Evolutionary conservation across 1,139 yeast species (phyloP).

Genomic region (Zygoascus hellenicus): DNA sequence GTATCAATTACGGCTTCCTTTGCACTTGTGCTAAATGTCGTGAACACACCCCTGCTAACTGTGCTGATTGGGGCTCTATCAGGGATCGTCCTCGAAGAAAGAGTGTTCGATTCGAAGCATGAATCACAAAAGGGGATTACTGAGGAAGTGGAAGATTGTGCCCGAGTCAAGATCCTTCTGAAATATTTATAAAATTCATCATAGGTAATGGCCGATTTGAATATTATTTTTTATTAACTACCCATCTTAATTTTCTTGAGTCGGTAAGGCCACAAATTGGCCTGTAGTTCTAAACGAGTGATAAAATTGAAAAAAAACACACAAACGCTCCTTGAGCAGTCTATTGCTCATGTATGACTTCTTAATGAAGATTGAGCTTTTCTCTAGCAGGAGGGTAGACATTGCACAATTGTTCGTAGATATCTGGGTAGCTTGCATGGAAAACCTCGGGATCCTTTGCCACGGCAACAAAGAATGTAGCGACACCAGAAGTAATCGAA

Average conservation of each 20-base stretch:
- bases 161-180: background rate
- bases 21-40: slow-evolving; percentile 66
- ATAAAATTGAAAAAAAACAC: too few species aligned
- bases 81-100: slow-evolving; percentile 49
- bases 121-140: slow-evolving; percentile 3
- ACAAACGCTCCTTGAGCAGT: too few species aligned
- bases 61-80: slow-evolving; percentile 9
- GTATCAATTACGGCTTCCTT: slow-evolving; percentile 81
- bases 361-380: slow-evolving; percentile 21
- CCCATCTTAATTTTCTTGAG: too few species aligned
- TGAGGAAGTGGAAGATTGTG: background rate
- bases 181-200: background rate
- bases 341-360: too few species aligned
- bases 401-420: slow-evolving; percentile 64
- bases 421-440: slow-evolving; percentile 67
- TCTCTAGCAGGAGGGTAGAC: slow-evolving; percentile 72
- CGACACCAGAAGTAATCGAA: slow-evolving; percentile 73
- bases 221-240: too few species aligned
- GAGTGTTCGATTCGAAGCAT: slow-evolving; percentile 59
- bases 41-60: slow-evolving; percentile 39
- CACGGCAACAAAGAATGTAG: slow-evolving; percentile 81
- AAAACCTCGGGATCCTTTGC: slow-evolving; percentile 86
- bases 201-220: too few species aligned
- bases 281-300: too few species aligned
- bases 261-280: too few species aligned